Percentiles rank a stretch among this genome's conserved stretches.
Evolutionary conservation across 2,329 filamentous ascomycete species (phyloP).

Genomic region (Trichophyton benhamiae): DNA sequence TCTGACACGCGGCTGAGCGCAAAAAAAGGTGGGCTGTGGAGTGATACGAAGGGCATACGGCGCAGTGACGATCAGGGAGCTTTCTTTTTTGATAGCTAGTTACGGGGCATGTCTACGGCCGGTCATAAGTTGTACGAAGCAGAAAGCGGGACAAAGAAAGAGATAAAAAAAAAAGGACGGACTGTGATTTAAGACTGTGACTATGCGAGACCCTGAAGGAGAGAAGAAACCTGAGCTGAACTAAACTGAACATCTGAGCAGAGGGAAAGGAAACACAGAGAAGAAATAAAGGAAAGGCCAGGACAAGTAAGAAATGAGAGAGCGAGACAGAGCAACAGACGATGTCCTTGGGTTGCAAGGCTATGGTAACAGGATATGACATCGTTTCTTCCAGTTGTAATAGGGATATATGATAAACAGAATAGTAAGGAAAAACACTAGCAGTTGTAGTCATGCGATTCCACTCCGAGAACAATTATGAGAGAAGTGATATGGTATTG

Average conservation of each 20-base stretch:
- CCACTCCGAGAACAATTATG: background rate
- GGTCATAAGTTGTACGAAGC: background rate
- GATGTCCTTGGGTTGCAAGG: too few species aligned
- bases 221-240: background rate
- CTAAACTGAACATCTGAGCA: background rate
- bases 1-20: background rate
- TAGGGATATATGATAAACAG: too few species aligned
- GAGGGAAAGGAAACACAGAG: background rate
- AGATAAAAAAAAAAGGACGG: background rate
- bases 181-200: background rate
- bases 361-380: too few species aligned
- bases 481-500: background rate
- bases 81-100: background rate
- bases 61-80: background rate
- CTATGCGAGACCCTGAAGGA: background rate
- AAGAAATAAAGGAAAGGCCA: background rate
- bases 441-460: slow-evolving; percentile 2
- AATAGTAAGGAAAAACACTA: background rate
- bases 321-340: too few species aligned
- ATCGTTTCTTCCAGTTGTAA: too few species aligned
- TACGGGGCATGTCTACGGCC: background rate
- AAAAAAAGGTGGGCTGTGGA: background rate
- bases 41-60: background rate
- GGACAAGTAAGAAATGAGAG: background rate
- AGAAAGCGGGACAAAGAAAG: background rate